Evolutionary conservation across 495 filamentous ascomycete species (phyloP).

Genomic region (Lophium mytilinum): DNA sequence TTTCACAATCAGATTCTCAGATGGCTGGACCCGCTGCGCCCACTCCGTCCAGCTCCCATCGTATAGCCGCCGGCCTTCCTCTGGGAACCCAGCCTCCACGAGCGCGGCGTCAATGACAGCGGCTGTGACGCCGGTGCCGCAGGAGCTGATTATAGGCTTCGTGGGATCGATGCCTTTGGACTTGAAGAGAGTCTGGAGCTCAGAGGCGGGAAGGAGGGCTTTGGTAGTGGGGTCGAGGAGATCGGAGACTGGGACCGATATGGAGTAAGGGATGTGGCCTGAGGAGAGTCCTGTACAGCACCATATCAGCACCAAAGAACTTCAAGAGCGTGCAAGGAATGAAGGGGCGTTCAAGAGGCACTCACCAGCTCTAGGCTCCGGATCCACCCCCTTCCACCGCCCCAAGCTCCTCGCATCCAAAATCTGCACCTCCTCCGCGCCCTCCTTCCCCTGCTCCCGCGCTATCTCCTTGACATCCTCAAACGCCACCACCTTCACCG

Average conservation of each 20-base stretch:
- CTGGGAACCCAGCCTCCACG: constrained; percentile 62
- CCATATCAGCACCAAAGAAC: too few species aligned
- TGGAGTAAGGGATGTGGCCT: constrained; percentile 85
- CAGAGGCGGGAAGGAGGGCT: constrained; percentile 60
- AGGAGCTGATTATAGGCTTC: constrained; percentile 82
- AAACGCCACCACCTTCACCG: constrained; percentile 56
- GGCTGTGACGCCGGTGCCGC: constrained; percentile 94
- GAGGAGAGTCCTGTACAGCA: constrained; percentile 54
- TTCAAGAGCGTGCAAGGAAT: too few species aligned
- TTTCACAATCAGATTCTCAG: constrained; percentile 54
- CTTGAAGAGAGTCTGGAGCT: constrained; percentile 70
- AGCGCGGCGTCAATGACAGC: constrained; percentile 84
- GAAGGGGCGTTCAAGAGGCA: neutral
- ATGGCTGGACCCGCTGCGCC: constrained; percentile 59
- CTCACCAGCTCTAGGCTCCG: constrained; percentile 68
- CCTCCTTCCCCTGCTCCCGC: constrained; percentile 67
- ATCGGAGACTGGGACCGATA: constrained; percentile 70
- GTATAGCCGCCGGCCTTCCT: constrained; percentile 63
- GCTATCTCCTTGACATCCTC: constrained; percentile 73
- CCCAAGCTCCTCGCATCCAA: constrained; percentile 78
- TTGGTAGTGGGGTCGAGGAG: constrained; percentile 78
- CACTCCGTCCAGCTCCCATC: constrained; percentile 98
- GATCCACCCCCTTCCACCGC: constrained; percentile 72
- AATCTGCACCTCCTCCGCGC: constrained; percentile 72
- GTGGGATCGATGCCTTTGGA: constrained; percentile 65